Percentiles rank a stretch among this genome's conserved stretches.
Evolutionary conservation across 225 moss, liverwort and hornwort species (phyloP).

Genomic region (Asterella californica): DNA sequence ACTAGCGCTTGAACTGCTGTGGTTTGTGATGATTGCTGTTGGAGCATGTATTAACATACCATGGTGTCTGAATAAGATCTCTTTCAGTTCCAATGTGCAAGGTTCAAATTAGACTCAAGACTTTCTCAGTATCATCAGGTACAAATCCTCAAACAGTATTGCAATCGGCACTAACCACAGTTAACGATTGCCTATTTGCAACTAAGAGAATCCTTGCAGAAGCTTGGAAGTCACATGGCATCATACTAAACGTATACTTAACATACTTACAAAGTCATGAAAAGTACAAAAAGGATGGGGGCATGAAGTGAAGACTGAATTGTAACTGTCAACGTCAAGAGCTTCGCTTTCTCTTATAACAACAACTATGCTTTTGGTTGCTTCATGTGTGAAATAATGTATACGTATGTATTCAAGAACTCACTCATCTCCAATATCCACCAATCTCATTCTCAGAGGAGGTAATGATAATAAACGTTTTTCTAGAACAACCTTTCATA

Average conservation of each 20-base stretch:
- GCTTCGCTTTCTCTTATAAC: slow-evolving; percentile 92
- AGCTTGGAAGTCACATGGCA: neutral
- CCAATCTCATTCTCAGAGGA: slow-evolving; percentile 69
- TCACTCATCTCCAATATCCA: slow-evolving; percentile 66
- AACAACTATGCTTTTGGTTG: slow-evolving; percentile 85
- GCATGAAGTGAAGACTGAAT: slow-evolving; percentile 40
- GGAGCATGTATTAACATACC: slow-evolving; percentile 88
- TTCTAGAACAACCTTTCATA: slow-evolving; percentile 57
- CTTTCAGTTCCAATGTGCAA: slow-evolving; percentile 48
- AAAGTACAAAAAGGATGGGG: neutral
- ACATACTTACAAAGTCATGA: neutral
- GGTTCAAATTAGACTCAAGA: neutral
- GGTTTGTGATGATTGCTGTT: slow-evolving; percentile 79
- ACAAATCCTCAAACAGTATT: slow-evolving; percentile 34
- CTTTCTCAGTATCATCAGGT: neutral
- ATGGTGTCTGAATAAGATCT: slow-evolving; percentile 77
- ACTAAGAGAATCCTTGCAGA: neutral
- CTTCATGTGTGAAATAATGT: slow-evolving; percentile 94
- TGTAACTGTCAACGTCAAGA: slow-evolving; percentile 91
- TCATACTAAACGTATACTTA: neutral
- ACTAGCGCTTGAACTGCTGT: slow-evolving; percentile 86
- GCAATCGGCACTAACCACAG: slow-evolving; percentile 11
- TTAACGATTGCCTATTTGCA: neutral
- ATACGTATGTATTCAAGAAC: slow-evolving; percentile 78
- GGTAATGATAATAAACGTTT: slow-evolving; percentile 83